Percentiles rank a stretch among this genome's conserved stretches.
Evolutionary conservation across 805 yeast species (phyloP).

Genomic region (Pichia gijzeniarum): DNA sequence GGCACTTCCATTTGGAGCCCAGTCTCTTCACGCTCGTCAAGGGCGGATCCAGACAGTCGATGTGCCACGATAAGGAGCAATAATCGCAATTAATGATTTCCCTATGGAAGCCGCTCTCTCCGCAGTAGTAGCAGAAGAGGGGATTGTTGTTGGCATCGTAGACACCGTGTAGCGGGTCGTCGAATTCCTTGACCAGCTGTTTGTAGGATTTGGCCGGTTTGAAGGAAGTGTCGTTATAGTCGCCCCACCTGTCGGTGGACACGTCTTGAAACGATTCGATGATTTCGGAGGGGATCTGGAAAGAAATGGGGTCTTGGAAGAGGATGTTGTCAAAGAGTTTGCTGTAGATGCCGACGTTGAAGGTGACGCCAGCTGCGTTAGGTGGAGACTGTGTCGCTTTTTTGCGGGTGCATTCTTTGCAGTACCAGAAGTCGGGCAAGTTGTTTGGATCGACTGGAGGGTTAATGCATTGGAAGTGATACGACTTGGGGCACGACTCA

Average conservation of each 20-base stretch:
- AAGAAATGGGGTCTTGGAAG: slow-evolving; percentile 58
- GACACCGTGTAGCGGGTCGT: slow-evolving; percentile 51
- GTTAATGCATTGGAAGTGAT: slow-evolving; percentile 85
- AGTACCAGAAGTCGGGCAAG: slow-evolving; percentile 86
- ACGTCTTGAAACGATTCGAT: slow-evolving; percentile 73
- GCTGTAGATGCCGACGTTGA: slow-evolving; percentile 40
- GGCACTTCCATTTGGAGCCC: slow-evolving; percentile 87
- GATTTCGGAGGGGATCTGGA: slow-evolving; percentile 59
- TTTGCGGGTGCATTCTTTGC: slow-evolving; percentile 63
- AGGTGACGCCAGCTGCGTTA: slow-evolving; percentile 5
- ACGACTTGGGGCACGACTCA: slow-evolving; percentile 86
- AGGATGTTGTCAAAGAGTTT: slow-evolving; percentile 55
- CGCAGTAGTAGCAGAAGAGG: slow-evolving; percentile 70
- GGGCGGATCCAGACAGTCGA: slow-evolving; percentile 81
- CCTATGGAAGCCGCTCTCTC: slow-evolving; percentile 45
- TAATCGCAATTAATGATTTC: slow-evolving; percentile 72
- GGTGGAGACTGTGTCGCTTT: slow-evolving; percentile 10
- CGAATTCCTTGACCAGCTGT: slow-evolving; percentile 39
- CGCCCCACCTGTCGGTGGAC: slow-evolving; percentile 58
- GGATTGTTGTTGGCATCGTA: slow-evolving; percentile 66
- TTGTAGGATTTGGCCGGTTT: slow-evolving; percentile 39
- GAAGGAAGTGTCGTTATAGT: slow-evolving; percentile 59
- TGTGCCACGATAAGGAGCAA: slow-evolving; percentile 79
- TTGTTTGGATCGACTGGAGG: slow-evolving; percentile 77
- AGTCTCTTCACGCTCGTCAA: slow-evolving; percentile 63